Percentiles rank a stretch among this genome's conserved stretches.
These are phyloP conservation scores for Prunus dulcis DNA, from an alignment of 306 rosid genomes.

Conservation along the genomic window DNA sequence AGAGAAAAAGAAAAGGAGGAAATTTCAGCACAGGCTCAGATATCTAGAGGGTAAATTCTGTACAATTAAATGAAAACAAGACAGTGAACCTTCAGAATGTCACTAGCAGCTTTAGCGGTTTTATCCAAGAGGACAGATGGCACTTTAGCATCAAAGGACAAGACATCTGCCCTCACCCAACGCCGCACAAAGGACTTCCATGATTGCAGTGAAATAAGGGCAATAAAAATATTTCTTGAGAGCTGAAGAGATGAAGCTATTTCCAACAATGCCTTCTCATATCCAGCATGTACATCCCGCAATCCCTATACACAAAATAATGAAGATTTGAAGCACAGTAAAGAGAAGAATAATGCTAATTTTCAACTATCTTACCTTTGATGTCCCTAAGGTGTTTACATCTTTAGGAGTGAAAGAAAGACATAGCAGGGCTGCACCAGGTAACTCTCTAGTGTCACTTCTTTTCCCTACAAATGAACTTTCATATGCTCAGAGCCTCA, in stretches of 20 bases:
- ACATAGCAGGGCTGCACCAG: conserved; percentile 86
- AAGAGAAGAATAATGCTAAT: conserved; percentile 19
- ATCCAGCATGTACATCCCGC: conserved; percentile 60
- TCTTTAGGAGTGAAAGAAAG: conserved; percentile 68
- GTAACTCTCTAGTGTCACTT: conserved; percentile 54
- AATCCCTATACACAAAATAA: conserved; percentile 42
- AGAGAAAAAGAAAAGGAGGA: conserved; percentile 20
- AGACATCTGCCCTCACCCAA: conserved; percentile 73
- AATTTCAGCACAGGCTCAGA: conserved; percentile 13
- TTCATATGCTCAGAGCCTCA: conserved; percentile 15
- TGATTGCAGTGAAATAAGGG: conserved; percentile 78
- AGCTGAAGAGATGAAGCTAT: conserved; percentile 81
- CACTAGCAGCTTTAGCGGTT: conserved; percentile 69
- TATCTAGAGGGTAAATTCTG: conserved; percentile 20
- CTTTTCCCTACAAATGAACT: conserved; percentile 51
- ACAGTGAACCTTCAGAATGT: conserved; percentile 68
- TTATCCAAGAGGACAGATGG: conserved; percentile 50
- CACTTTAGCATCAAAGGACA: conserved; percentile 50
- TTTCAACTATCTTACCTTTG: conserved; percentile 50
- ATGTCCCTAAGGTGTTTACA: conserved; percentile 41
- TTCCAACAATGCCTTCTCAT: conserved; percentile 68
- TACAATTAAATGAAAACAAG: conserved; percentile 20
- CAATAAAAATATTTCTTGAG: conserved; percentile 76
- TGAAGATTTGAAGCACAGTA: conserved; percentile 20
- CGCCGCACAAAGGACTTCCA: conserved; percentile 82